A percentile compares a stretch with the other conserved stretches of the same genome.
Conservation (phyloP, 257 asterid genomes). For the Jacaranda mimosifolia region DNA sequence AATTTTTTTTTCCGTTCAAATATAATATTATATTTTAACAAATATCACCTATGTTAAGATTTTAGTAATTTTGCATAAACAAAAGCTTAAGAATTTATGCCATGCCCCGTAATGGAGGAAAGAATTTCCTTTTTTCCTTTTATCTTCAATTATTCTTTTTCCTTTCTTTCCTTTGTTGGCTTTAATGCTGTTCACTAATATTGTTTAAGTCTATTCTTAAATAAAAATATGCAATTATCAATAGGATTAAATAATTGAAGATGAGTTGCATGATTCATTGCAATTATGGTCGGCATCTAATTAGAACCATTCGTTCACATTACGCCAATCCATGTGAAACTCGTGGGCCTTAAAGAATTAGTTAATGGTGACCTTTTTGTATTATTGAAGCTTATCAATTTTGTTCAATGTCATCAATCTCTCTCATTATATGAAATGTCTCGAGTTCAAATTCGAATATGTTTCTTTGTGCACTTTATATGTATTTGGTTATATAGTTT, state of each 20-base stretch:
- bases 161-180: too few relatives aligned
- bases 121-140: conserved; percentile 14
- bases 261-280: neutral
- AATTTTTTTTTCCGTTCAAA: too few relatives aligned
- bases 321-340: neutral
- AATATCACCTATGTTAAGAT: too few relatives aligned
- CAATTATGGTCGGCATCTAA: neutral
- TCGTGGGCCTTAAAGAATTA: neutral
- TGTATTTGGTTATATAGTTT: too few relatives aligned
- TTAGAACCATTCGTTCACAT: neutral
- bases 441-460: too few relatives aligned
- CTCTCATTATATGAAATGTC: too few relatives aligned
- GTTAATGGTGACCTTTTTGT: neutral
- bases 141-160: neutral
- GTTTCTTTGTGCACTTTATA: too few relatives aligned
- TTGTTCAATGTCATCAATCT: too few relatives aligned
- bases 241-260: neutral
- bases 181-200: too few relatives aligned
- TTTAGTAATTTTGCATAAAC: too few relatives aligned
- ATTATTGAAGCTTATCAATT: neutral
- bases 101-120: conserved; percentile 22
- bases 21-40: too few relatives aligned
- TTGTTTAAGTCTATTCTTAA: too few relatives aligned
- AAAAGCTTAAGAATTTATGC: neutral
- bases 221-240: neutral